These are phyloP conservation scores for Cadophora luteo-olivacea DNA, from an alignment of 2,329 filamentous ascomycete genomes.

Conservation along the genomic window DNA sequence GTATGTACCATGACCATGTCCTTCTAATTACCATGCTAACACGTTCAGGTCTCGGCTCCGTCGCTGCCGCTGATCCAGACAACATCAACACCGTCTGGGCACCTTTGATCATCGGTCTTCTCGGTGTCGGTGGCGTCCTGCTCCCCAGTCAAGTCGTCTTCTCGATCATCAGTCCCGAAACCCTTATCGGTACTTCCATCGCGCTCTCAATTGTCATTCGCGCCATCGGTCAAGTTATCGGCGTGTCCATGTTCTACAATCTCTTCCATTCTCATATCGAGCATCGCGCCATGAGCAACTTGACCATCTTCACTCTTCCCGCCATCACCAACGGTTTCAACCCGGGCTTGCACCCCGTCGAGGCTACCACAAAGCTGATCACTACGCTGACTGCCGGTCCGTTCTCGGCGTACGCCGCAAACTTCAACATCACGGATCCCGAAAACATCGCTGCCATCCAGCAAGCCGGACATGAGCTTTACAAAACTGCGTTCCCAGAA, in stretches of 20 bases:
- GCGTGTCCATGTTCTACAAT: slow-evolving; percentile 60
- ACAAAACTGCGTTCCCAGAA: slow-evolving; percentile 62
- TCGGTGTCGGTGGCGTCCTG: slow-evolving; percentile 72
- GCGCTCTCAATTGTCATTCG: slow-evolving; percentile 74
- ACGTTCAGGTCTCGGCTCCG: slow-evolving; percentile 53
- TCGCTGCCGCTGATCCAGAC: slow-evolving; percentile 56
- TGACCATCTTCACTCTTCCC: slow-evolving; percentile 26
- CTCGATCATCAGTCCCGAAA: slow-evolving; percentile 72
- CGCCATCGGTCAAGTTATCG: slow-evolving; percentile 64
- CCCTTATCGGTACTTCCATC: slow-evolving; percentile 72
- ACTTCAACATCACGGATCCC: slow-evolving; percentile 17
- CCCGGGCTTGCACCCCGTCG: slow-evolving; percentile 25
- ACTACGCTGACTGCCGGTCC: slow-evolving; percentile 59
- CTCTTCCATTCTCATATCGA: slow-evolving; percentile 49
- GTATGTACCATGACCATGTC: slow-evolving; percentile 50
- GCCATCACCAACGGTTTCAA: slow-evolving; percentile 35
- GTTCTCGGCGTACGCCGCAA: slow-evolving; percentile 6
- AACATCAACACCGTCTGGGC: slow-evolving; percentile 62
- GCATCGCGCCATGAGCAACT: background rate
- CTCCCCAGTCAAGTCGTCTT: slow-evolving; percentile 73
- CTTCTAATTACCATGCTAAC: slow-evolving; percentile 56
- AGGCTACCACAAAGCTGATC: slow-evolving; percentile 41
- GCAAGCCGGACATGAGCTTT: slow-evolving; percentile 60
- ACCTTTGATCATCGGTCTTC: slow-evolving; percentile 64
- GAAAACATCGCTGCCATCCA: slow-evolving; percentile 52